Conservation (phyloP, 306 rosid species). For the Fagus crenata region DNA sequence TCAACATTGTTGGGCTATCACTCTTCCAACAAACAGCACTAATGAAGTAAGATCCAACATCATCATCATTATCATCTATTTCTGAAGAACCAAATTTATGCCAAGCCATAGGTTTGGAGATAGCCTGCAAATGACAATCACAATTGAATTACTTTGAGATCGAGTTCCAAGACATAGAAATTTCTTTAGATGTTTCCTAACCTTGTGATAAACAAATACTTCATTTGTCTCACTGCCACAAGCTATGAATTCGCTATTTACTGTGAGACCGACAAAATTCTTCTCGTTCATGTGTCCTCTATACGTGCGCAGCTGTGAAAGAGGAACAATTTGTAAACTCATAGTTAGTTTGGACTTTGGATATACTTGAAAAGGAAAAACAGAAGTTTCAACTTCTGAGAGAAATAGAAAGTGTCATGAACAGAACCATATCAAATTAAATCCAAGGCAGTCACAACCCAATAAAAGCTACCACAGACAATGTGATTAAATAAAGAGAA, state of each 20-base stretch:
- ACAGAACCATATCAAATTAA: neutral
- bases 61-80: constrained; percentile 66
- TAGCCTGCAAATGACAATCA: constrained; percentile 59
- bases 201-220: constrained; percentile 96
- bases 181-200: constrained; percentile 27
- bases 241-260: constrained; percentile 81
- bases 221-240: constrained; percentile 97
- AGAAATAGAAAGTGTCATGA: neutral
- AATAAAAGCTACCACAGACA: neutral
- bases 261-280: constrained; percentile 93
- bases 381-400: neutral
- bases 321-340: constrained; percentile 16
- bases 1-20: constrained; percentile 83
- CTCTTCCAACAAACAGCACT: constrained; percentile 99
- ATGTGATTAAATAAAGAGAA: neutral
- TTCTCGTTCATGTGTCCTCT: constrained; percentile 92
- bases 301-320: constrained; percentile 71
- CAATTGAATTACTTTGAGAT: constrained; percentile 14
- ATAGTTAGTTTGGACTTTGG: neutral
- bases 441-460: neutral
- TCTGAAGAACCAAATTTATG: constrained; percentile 83
- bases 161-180: neutral
- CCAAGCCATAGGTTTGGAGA: constrained; percentile 79
- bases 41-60: constrained; percentile 74
- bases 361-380: neutral